phyloP scores from a whole-genome alignment of 306 rosid genomes.

The Abrus pulchellus region DNA sequence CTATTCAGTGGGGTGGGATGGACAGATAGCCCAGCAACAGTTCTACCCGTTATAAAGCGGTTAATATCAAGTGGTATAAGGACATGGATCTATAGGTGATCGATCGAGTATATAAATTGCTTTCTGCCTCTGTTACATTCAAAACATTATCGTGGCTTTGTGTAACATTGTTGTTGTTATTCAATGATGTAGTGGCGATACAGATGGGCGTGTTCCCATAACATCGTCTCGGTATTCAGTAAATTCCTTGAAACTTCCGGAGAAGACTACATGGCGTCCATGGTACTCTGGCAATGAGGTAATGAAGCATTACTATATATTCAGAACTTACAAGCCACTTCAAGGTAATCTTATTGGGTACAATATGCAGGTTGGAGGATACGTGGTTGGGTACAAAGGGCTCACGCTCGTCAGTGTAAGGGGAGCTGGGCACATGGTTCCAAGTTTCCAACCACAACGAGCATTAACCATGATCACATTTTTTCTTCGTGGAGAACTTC shows the following conservation, averaged over 20 bases:
- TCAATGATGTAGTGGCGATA: conserved; percentile 63
- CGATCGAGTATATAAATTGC: background rate
- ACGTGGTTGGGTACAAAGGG: conserved; percentile 65
- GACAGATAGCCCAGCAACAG: conserved; percentile 54
- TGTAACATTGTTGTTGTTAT: conserved; percentile 11
- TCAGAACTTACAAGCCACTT: background rate
- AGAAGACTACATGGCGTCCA: conserved; percentile 61
- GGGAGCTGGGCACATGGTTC: conserved; percentile 77
- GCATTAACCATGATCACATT: conserved; percentile 63
- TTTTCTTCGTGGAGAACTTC: conserved; percentile 53
- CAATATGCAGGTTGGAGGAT: conserved; percentile 71
- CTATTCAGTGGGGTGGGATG: conserved; percentile 52
- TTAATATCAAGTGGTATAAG: conserved; percentile 53
- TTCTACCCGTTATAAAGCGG: conserved; percentile 47
- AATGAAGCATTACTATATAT: conserved; percentile 27
- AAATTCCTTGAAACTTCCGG: conserved; percentile 53
- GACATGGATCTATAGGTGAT: conserved; percentile 41
- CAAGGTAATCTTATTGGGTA: background rate
- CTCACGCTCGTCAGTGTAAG: conserved; percentile 60
- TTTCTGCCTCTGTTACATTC: background rate
- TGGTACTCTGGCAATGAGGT: conserved; percentile 64
- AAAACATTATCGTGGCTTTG: background rate
- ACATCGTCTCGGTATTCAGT: conserved; percentile 65
- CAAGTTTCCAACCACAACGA: conserved; percentile 65
- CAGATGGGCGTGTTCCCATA: conserved; percentile 64